Conservation (phyloP, 257 asterid genomes). For the Jacaranda mimosifolia region DNA sequence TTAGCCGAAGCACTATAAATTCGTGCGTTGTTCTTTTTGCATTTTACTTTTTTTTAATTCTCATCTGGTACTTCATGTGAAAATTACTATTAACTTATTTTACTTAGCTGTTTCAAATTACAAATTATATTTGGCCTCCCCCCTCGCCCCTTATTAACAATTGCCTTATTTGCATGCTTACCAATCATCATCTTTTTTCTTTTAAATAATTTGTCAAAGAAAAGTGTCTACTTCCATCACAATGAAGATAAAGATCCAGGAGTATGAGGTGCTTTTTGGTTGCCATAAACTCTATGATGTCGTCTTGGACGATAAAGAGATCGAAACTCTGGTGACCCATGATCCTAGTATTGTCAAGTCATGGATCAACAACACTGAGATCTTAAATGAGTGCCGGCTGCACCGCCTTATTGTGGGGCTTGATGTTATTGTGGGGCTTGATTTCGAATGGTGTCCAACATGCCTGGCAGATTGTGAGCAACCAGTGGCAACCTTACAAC, state of each 20-base stretch:
- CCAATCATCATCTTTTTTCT: not conserved
- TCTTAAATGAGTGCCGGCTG: not conserved
- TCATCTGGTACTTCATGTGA: too few relatives aligned
- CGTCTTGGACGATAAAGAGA: not conserved
- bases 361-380: slow-evolving; percentile 28
- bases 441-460: slow-evolving; percentile 34
- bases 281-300: not conserved
- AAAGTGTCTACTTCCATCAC: not conserved
- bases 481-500: slow-evolving; percentile 40
- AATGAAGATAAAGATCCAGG: not conserved
- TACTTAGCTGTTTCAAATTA: too few relatives aligned
- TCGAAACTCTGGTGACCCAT: slow-evolving; percentile 36
- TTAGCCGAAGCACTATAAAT: too few relatives aligned
- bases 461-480: not conserved
- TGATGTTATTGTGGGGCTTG: too few relatives aligned
- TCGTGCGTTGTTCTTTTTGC: too few relatives aligned
- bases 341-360: slow-evolving; percentile 1
- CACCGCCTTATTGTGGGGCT: slow-evolving; percentile 35
- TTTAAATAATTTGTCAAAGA: not conserved
- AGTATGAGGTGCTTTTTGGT: not conserved
- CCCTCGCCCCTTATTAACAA: too few relatives aligned
- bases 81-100: too few relatives aligned
- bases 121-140: too few relatives aligned
- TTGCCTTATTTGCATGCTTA: not conserved
- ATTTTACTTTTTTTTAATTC: too few relatives aligned